Percentiles rank a stretch among this genome's conserved stretches.
phyloP scores from a whole-genome alignment of 2,329 filamentous ascomycete species.

The Neopestalotiopsis sp. region DNA sequence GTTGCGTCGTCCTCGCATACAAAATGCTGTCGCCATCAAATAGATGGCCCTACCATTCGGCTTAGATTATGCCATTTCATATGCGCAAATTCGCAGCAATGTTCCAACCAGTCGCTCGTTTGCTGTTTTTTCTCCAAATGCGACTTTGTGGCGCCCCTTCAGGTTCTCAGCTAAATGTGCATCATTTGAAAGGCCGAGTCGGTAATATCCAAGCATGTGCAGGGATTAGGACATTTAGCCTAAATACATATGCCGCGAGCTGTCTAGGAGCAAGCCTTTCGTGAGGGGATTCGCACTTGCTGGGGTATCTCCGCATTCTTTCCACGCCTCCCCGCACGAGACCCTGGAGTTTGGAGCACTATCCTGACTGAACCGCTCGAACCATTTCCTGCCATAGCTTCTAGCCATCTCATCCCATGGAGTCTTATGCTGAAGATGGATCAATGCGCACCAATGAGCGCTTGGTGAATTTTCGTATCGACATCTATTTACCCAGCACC shows the following conservation, averaged over 20 bases:
- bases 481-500: neutral
- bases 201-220: neutral
- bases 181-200: too few relatives aligned
- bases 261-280: neutral
- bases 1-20: too few relatives aligned
- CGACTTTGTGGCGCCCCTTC: too few relatives aligned
- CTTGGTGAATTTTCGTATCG: neutral
- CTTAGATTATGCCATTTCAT: too few relatives aligned
- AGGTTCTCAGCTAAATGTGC: too few relatives aligned
- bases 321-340: neutral
- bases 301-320: neutral
- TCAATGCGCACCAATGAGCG: neutral
- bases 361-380: neutral
- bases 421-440: neutral
- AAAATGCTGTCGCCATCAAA: too few relatives aligned
- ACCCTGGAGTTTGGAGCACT: neutral
- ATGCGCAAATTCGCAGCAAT: too few relatives aligned
- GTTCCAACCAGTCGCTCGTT: too few relatives aligned
- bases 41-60: too few relatives aligned
- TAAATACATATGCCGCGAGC: neutral
- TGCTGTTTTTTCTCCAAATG: neutral
- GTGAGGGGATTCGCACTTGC: neutral
- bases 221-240: neutral
- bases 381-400: neutral
- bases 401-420: neutral